phyloP scores from a whole-genome alignment of 768 basidiomycete species.

The Boletus rex-veris region DNA sequence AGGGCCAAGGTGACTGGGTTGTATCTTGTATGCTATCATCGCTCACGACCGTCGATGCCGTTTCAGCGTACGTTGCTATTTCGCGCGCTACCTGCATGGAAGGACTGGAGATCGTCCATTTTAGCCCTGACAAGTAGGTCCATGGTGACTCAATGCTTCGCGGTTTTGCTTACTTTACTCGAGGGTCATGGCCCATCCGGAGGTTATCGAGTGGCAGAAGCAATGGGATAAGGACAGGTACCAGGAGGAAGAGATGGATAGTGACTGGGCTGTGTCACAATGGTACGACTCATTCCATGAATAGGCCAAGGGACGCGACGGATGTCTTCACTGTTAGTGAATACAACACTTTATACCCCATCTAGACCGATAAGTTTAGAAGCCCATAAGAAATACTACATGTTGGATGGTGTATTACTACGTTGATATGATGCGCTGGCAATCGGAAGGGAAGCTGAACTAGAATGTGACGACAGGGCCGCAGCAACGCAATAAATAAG shows the following conservation, averaged over 20 bases:
- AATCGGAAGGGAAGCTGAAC: too few species aligned
- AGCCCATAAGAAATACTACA: slow-evolving; percentile 6
- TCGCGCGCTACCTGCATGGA: slow-evolving; percentile 42
- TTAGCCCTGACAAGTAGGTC: slow-evolving; percentile 32
- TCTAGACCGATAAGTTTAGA: slow-evolving; percentile 6
- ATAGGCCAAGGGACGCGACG: background rate
- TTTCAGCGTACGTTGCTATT: slow-evolving; percentile 34
- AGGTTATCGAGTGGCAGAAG: slow-evolving; percentile 32
- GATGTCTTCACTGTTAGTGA: background rate
- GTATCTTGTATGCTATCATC: background rate
- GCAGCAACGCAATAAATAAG: background rate
- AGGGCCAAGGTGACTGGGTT: slow-evolving; percentile 48
- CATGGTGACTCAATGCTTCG: background rate
- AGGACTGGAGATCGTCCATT: slow-evolving; percentile 38
- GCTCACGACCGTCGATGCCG: background rate
- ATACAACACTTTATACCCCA: slow-evolving; percentile 2
- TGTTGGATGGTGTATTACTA: slow-evolving; percentile 11
- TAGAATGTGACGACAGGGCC: too few species aligned
- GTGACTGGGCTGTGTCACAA: slow-evolving; percentile 29
- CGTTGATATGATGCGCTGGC: background rate
- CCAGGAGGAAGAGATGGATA: slow-evolving; percentile 35
- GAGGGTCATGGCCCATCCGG: slow-evolving; percentile 37
- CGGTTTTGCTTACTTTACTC: slow-evolving; percentile 1
- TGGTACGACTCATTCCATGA: slow-evolving; percentile 29
- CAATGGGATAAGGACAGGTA: slow-evolving; percentile 25